These are phyloP conservation scores for Rhodotorula paludigena DNA, from an alignment of 768 basidiomycete genomes.

Conservation along the genomic window DNA sequence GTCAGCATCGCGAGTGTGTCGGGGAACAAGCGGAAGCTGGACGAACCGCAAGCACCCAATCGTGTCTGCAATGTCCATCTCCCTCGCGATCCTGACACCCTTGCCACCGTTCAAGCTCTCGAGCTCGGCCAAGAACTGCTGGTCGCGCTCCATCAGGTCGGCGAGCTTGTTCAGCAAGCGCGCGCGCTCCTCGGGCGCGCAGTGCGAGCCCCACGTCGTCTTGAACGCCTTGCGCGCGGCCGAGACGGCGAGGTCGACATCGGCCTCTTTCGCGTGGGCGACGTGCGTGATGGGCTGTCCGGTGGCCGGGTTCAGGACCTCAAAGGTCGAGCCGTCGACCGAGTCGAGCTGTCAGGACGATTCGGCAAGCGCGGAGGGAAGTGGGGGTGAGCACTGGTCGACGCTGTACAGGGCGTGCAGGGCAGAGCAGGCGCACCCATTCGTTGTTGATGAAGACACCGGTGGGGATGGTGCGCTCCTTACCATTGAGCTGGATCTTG, in stretches of 20 bases:
- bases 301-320: conserved; percentile 71
- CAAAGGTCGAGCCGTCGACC: conserved; percentile 15
- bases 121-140: conserved; percentile 44
- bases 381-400: background rate
- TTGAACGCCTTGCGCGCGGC: conserved; percentile 49
- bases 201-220: conserved; percentile 49
- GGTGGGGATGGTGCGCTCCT: conserved; percentile 55
- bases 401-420: background rate
- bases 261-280: conserved; percentile 54
- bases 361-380: no score
- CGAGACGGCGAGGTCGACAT: conserved; percentile 44
- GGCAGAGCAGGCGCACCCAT: conserved; percentile 54
- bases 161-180: conserved; percentile 39
- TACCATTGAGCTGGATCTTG: conserved; percentile 10
- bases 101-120: conserved; percentile 48
- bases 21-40: background rate
- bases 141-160: conserved; percentile 45
- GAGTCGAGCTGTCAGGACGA: conserved; percentile 3
- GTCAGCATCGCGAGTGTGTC: background rate
- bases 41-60: conserved; percentile 45
- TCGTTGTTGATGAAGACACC: conserved; percentile 89
- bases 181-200: conserved; percentile 44
- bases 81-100: conserved; percentile 45
- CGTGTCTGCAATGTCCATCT: conserved; percentile 45
- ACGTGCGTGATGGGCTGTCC: conserved; percentile 68